A percentile compares a stretch with the other conserved stretches of the same genome.
These are phyloP conservation scores for Chrysanthemum lavandulifolium DNA, from an alignment of 129 eudicot genomes.

Conservation along the genomic window DNA sequence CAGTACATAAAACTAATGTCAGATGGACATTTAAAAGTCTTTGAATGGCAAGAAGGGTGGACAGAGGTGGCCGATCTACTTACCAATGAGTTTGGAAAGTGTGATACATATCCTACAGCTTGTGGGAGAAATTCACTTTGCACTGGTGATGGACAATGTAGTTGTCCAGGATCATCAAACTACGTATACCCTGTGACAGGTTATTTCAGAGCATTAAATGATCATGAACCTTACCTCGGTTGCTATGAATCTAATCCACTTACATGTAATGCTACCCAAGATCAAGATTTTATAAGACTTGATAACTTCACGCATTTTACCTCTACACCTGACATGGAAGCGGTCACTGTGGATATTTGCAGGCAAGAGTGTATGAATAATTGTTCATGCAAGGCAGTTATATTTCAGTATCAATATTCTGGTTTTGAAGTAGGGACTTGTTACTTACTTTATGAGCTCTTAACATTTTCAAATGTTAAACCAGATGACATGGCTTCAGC, in stretches of 20 bases:
- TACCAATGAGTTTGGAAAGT: slow-evolving; percentile 2
- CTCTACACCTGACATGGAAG: too few relatives aligned
- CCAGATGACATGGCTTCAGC: background rate
- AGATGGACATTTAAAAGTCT: slow-evolving; percentile 27
- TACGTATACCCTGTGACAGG: background rate
- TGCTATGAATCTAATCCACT: too few relatives aligned
- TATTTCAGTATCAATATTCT: too few relatives aligned
- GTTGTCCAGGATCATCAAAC: slow-evolving; percentile 23
- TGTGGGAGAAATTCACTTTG: slow-evolving; percentile 42
- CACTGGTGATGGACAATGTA: slow-evolving; percentile 22
- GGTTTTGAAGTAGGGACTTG: too few relatives aligned
- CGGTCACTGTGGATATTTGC: too few relatives aligned
- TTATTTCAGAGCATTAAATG: too few relatives aligned
- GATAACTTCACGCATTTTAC: too few relatives aligned
- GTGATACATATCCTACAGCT: slow-evolving; percentile 28
- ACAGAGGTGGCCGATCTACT: background rate
- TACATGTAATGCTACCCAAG: too few relatives aligned
- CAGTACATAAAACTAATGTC: slow-evolving; percentile 28
- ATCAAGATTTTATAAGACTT: too few relatives aligned
- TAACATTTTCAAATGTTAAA: slow-evolving; percentile 24
- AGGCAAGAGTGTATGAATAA: too few relatives aligned
- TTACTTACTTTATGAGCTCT: slow-evolving; percentile 13
- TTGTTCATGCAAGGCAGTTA: too few relatives aligned
- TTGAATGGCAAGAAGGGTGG: background rate
- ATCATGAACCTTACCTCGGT: too few relatives aligned